These are phyloP conservation scores for Arabidopsis thaliana DNA, from an alignment of 345 rosid genomes.

Conservation along the genomic window TAIR10.1 NC_003075.7:16974501-16975000, in stretches of 20 bases:
- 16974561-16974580: conserved; percentile 5
- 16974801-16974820: conserved; percentile 13
- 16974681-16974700: conserved; percentile 1
- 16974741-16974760: background rate
- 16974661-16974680: background rate
- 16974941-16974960: background rate
- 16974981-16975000: conserved; percentile 4
- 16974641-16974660: background rate
- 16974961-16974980: conserved; percentile 13
- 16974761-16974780: conserved; percentile 5
- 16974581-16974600: conserved; percentile 11
- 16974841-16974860: background rate
- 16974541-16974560: conserved; percentile 5
- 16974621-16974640: background rate
- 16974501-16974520: background rate
- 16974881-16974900: background rate
- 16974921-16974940: conserved; percentile 9
- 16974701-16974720: conserved; percentile 4
- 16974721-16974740: conserved; percentile 4
- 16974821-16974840: background rate
- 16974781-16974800: conserved; percentile 8
- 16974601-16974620: conserved; percentile 7
- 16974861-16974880: background rate
- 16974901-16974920: conserved; percentile 6
- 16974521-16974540: conserved; percentile 2